phyloP scores from a whole-genome alignment of 2,329 filamentous ascomycete species.

The Fonsecaea multimorphosa region DNA sequence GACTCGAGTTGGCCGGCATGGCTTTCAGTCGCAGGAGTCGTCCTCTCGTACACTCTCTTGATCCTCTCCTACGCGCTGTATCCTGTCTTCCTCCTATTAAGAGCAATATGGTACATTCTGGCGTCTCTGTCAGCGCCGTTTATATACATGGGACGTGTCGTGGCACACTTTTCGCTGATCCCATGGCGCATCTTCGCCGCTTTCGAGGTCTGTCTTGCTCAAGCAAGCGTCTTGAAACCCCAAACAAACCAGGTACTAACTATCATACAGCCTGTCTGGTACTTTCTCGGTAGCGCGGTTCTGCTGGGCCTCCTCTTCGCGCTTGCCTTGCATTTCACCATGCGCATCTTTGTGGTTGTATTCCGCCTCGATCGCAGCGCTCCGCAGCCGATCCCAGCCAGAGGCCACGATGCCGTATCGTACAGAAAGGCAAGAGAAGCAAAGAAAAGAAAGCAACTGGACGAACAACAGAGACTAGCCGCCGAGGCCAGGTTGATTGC shows the following conservation, averaged over 20 bases:
- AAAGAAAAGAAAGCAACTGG: constrained; percentile 35
- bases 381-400: constrained; percentile 30
- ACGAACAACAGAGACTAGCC: constrained; percentile 34
- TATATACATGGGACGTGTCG: constrained; percentile 53
- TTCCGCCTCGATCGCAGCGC: constrained; percentile 41
- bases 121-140: constrained; percentile 55
- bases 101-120: constrained; percentile 48
- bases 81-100: constrained; percentile 47
- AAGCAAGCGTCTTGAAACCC: not conserved
- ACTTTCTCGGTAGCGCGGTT: constrained; percentile 69
- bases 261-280: constrained; percentile 49
- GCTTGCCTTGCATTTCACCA: constrained; percentile 63
- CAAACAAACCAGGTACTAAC: constrained; percentile 19
- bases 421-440: constrained; percentile 39
- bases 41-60: constrained; percentile 35
- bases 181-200: constrained; percentile 59
- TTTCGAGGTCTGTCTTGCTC: constrained; percentile 59
- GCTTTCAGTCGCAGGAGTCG: constrained; percentile 33
- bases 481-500: constrained; percentile 34
- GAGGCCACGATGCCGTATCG: constrained; percentile 38
- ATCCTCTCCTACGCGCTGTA: constrained; percentile 46
- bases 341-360: constrained; percentile 60
- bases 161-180: constrained; percentile 51
- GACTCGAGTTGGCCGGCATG: constrained; percentile 27
- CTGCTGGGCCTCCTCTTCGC: constrained; percentile 71